These are phyloP conservation scores for Aspergillus hiratsukae DNA, from an alignment of 2,329 filamentous ascomycete genomes.

Conservation along the genomic window DNA sequence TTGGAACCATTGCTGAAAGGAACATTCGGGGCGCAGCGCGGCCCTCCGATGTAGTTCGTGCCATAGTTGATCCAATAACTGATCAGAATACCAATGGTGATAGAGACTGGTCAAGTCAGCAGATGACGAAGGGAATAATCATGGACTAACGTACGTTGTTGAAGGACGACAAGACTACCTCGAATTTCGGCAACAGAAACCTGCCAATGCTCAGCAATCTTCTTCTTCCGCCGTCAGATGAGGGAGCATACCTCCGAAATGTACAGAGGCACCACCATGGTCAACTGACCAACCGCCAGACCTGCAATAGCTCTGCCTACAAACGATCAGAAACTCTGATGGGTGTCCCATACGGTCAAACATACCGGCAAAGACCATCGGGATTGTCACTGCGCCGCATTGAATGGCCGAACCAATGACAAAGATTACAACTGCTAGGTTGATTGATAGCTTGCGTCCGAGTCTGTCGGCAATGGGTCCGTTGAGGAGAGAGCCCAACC, in stretches of 20 bases:
- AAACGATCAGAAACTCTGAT: neutral
- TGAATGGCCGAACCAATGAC: conserved; percentile 48
- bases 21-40: conserved; percentile 46
- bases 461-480: conserved; percentile 49
- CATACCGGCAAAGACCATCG: conserved; percentile 43
- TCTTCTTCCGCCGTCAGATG: neutral
- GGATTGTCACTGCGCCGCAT: conserved; percentile 37
- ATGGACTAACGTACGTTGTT: conserved; percentile 29
- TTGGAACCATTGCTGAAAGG: conserved; percentile 44
- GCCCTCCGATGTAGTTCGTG: conserved; percentile 42
- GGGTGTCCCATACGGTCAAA: conserved; percentile 24
- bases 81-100: conserved; percentile 35
- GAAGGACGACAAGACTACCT: conserved; percentile 35
- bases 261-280: conserved; percentile 50
- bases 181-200: conserved; percentile 40
- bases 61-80: conserved; percentile 43
- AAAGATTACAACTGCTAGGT: conserved; percentile 50
- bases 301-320: conserved; percentile 43
- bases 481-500: conserved; percentile 46
- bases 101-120: conserved; percentile 40
- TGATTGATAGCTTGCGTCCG: conserved; percentile 49
- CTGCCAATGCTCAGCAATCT: conserved; percentile 22
- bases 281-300: conserved; percentile 40
- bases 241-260: conserved; percentile 44
- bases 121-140: neutral